Percentiles rank a stretch among this genome's conserved stretches.
Evolutionary conservation across 768 basidiomycete genomes (phyloP).

Genomic region (Hemileccinum impolitum): DNA sequence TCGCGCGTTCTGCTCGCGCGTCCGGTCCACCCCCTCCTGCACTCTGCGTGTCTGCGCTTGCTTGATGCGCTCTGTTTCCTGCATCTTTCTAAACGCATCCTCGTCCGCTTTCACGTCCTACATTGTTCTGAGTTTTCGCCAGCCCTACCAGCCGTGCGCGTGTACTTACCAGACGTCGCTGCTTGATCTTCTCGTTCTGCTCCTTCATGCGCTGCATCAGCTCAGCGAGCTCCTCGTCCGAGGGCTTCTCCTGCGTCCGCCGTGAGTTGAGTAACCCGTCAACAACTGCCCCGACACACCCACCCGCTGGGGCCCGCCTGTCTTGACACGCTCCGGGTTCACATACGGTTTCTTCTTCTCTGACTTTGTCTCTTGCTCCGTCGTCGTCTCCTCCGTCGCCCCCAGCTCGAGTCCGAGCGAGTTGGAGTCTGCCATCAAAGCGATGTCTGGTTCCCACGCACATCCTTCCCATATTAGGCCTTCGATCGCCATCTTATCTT

Average conservation of each 20-base stretch:
- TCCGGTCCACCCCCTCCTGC: constrained; percentile 64
- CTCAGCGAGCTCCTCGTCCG: constrained; percentile 63
- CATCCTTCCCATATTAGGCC: constrained; percentile 11
- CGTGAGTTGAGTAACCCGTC: constrained; percentile 11
- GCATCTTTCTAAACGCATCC: constrained; percentile 69
- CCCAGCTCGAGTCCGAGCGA: constrained; percentile 68
- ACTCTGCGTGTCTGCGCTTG: constrained; percentile 58
- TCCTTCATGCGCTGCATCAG: constrained; percentile 68
- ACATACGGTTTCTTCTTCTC: constrained; percentile 74
- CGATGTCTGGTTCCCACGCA: constrained; percentile 20
- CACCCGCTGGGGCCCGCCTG: constrained; percentile 73
- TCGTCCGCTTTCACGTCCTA: constrained; percentile 83
- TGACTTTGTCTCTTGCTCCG: constrained; percentile 19
- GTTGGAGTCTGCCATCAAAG: constrained; percentile 49
- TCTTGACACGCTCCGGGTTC: constrained; percentile 81
- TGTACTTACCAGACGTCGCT: constrained; percentile 53
- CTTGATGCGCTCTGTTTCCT: constrained; percentile 60
- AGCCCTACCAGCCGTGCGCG: background rate
- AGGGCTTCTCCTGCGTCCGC: constrained; percentile 58
- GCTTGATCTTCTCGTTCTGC: constrained; percentile 76
- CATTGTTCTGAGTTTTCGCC: constrained; percentile 1
- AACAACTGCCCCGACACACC: constrained; percentile 7
- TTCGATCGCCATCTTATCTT: background rate
- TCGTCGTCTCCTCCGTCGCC: constrained; percentile 6
- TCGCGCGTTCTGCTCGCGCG: constrained; percentile 75